phyloP scores from a whole-genome alignment of 495 filamentous ascomycete species.

The Venustampulla echinocandica region DNA sequence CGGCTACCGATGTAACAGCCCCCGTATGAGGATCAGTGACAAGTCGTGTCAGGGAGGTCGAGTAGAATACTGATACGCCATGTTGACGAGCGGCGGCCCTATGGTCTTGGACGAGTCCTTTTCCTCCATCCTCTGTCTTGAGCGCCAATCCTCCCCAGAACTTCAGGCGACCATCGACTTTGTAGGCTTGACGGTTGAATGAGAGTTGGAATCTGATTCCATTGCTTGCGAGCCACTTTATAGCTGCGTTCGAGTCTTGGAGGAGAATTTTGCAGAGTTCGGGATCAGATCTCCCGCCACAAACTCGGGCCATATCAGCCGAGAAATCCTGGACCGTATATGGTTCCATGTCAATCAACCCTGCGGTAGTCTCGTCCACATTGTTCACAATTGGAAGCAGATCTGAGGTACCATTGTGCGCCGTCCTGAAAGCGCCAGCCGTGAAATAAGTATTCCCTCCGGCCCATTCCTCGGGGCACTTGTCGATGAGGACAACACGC shows the following conservation, averaged over 20 bases:
- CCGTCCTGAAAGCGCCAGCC: constrained; percentile 46
- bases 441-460: constrained; percentile 54
- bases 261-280: constrained; percentile 37
- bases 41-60: constrained; percentile 34
- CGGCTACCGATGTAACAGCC: constrained; percentile 30
- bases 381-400: constrained; percentile 40
- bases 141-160: constrained; percentile 56
- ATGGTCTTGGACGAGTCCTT: constrained; percentile 44
- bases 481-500: constrained; percentile 42
- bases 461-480: constrained; percentile 41
- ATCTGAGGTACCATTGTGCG: constrained; percentile 37
- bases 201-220: constrained; percentile 48
- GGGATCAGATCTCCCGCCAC: constrained; percentile 36
- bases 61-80: constrained; percentile 36
- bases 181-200: constrained; percentile 54
- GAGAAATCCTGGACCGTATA: constrained; percentile 40
- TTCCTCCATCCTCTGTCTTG: constrained; percentile 48
- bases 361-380: constrained; percentile 26
- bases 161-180: constrained; percentile 43
- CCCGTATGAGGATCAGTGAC: constrained; percentile 29
- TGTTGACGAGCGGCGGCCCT: constrained; percentile 30
- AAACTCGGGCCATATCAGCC: constrained; percentile 42
- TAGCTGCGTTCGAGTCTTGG: constrained; percentile 33
- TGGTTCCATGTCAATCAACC: constrained; percentile 35
- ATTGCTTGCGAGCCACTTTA: constrained; percentile 46